These are phyloP conservation scores for Didymella pomorum DNA, from an alignment of 2,329 filamentous ascomycete genomes.

Conservation along the genomic window DNA sequence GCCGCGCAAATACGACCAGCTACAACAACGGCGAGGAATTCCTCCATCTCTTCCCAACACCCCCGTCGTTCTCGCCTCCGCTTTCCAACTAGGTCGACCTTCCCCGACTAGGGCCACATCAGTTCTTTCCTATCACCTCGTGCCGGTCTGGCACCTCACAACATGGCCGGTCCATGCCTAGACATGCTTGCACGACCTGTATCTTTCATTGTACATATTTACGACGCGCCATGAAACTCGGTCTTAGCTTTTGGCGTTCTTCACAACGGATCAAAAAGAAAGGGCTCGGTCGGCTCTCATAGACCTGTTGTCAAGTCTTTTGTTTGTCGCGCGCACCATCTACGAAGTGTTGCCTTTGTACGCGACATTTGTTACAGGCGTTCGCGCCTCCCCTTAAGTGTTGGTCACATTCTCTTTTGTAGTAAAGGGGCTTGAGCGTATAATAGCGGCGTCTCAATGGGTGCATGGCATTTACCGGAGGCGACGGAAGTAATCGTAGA, in stretches of 20 bases:
- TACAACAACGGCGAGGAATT: conserved; percentile 30
- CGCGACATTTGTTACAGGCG: conserved; percentile 2
- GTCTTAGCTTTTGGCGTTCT: conserved; percentile 5
- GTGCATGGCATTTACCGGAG: not conserved
- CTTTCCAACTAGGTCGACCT: conserved; percentile 15
- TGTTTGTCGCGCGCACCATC: not conserved
- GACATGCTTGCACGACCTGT: conserved; percentile 5
- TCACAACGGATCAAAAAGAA: not conserved
- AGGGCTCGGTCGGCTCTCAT: not conserved
- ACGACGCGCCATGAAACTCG: conserved; percentile 14
- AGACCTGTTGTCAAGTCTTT: not conserved
- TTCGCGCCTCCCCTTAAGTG: not conserved
- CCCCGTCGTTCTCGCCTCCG: conserved; percentile 30
- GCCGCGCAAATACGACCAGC: conserved; percentile 41
- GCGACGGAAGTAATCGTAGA: conserved; percentile 4
- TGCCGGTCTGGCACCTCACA: not conserved
- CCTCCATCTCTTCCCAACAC: conserved; percentile 48
- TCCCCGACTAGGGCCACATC: not conserved
- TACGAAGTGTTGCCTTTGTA: conserved; percentile 1
- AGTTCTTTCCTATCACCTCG: not conserved
- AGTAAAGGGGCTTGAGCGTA: not conserved
- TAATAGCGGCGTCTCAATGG: not conserved
- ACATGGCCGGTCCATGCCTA: conserved; percentile 11
- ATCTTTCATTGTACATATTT: conserved; percentile 20
- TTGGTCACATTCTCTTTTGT: conserved; percentile 8